These are phyloP conservation scores for Anaeromyces robustus DNA, from an alignment of 192 early-diverging fungal species.

Conservation along the genomic window DNA sequence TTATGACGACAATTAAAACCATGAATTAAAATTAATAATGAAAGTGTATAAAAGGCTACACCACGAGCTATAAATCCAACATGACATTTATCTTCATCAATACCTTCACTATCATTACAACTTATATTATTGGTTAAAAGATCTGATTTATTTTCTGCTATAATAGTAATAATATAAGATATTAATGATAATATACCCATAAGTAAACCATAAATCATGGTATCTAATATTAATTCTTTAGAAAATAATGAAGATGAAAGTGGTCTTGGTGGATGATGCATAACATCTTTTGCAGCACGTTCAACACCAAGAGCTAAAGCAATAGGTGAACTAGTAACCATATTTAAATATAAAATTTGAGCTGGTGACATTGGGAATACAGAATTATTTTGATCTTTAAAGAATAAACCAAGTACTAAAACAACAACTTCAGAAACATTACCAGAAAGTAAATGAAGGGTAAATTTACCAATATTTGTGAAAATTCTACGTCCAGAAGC, in stretches of 20 bases:
- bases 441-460: constrained; percentile 51
- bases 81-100: constrained; percentile 30
- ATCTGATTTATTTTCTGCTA: not conserved
- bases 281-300: constrained; percentile 38
- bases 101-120: constrained; percentile 35
- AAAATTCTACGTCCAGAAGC: constrained; percentile 67
- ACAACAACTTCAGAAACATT: constrained; percentile 64
- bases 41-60: constrained; percentile 53
- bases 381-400: constrained; percentile 31
- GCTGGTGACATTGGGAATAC: constrained; percentile 25
- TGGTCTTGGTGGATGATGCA: constrained; percentile 54
- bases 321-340: constrained; percentile 63
- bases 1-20: constrained; percentile 59
- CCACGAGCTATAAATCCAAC: constrained; percentile 54
- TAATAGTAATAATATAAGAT: constrained; percentile 1
- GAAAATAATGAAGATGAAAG: constrained; percentile 49
- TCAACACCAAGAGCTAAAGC: constrained; percentile 66
- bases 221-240: constrained; percentile 45
- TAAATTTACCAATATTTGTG: constrained; percentile 56
- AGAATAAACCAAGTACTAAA: constrained; percentile 54
- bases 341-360: constrained; percentile 64
- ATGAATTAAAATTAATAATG: constrained; percentile 52
- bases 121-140: constrained; percentile 3
- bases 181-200: constrained; percentile 22
- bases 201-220: constrained; percentile 44